Evolutionary conservation across 2,329 filamentous ascomycete genomes (phyloP), one percentile per base, ranked within the genome.

Genomic region (Aspergillus melleus): DNA sequence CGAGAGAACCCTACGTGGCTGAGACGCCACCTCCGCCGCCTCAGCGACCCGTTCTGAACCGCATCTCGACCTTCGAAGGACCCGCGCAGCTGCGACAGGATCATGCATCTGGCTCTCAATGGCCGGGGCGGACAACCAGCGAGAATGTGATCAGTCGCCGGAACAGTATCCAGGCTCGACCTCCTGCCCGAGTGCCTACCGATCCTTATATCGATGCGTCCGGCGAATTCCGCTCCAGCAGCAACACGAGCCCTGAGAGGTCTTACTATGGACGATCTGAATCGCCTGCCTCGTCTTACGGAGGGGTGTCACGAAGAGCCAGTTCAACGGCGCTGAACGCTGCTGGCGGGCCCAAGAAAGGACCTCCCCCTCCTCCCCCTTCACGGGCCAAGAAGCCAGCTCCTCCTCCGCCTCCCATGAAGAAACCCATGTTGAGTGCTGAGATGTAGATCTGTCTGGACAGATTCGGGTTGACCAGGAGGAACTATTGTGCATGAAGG

Each of bases 331-430:
- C 76, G 8, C 57, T 77, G 66, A 71, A 72, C 66, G 65, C 64
- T 30, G 63, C 62, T 14, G 61, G 63, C 50, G 52, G 71, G 26
- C 69, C 74, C 51, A 83, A 83, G 72, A 86, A 85, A 73, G 82
- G 81, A 49, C 84, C 86, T 51, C 87, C 87, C 20, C 87, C 87
- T 29, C 87, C 87, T 24, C 85, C 85, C 26, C 84, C 85, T 9
- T 83, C 83, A 22, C 78, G 86, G 69, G 77, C 84, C 39, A 90
- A 88, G 80, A 89, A 89, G 74, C 86, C 86, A 12, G 83, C 84
- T 22, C 86, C 87, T 61, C 85, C 85, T 42, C 87, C 86, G 22
- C 85, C 85, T 11, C 87, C 87, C 22, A 83, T 86, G 76, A 89
- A 89, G 79, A 78, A 85, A 65, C 82, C 69, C 24, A 57, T 74